phyloP scores from a whole-genome alignment of 257 asterid genomes.

The Asclepias syriaca region DNA sequence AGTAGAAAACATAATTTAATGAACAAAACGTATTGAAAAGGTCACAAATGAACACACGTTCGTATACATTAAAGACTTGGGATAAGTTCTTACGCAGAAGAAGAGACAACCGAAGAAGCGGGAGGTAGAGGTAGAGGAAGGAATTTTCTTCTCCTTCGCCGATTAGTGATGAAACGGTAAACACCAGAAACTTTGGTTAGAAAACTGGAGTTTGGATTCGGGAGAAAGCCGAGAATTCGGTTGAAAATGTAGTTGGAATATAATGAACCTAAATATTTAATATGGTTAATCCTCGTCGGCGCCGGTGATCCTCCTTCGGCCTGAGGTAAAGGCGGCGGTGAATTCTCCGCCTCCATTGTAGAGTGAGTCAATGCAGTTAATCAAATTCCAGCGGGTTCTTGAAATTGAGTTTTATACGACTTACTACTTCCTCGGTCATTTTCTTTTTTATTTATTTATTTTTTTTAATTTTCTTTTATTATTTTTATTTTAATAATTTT shows the following conservation, averaged over 20 bases:
- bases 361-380: neutral
- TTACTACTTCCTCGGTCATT: too few species aligned
- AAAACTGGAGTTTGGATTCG: constrained; percentile 28
- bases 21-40: neutral
- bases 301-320: constrained; percentile 2
- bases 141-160: constrained; percentile 60
- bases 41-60: neutral
- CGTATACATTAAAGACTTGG: neutral
- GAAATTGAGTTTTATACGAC: neutral
- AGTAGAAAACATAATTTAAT: neutral
- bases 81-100: constrained; percentile 34
- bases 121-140: constrained; percentile 85
- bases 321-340: neutral
- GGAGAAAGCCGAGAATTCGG: constrained; percentile 42
- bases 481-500: too few species aligned
- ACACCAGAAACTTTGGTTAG: constrained; percentile 33
- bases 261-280: constrained; percentile 36
- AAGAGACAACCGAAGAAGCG: constrained; percentile 41
- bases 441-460: too few species aligned
- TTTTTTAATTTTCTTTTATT: too few species aligned
- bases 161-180: constrained; percentile 26
- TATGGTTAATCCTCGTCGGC: constrained; percentile 15
- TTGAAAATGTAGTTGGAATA: constrained; percentile 49
- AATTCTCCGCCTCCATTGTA: constrained; percentile 6
- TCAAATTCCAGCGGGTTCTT: neutral